Conservation (phyloP, 1,284 basidiomycete species). For the Neolentinus lepideus region DNA sequence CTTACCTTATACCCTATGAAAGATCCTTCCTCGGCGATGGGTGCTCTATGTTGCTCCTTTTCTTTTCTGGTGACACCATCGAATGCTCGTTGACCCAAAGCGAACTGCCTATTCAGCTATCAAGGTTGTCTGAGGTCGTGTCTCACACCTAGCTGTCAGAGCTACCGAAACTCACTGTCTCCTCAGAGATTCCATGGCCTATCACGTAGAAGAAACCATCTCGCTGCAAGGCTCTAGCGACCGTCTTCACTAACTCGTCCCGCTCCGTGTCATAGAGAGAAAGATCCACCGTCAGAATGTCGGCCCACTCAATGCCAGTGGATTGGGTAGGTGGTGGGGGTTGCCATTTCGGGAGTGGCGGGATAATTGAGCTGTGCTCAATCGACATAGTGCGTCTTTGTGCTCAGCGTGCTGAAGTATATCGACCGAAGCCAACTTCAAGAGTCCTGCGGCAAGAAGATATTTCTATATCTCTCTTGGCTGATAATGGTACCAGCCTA, state of each 20-base stretch:
- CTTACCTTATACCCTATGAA: conserved; percentile 31
- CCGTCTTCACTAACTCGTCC: conserved; percentile 21
- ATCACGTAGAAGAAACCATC: conserved; percentile 33
- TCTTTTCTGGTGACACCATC: conserved; percentile 26
- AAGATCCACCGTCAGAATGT: conserved; percentile 29
- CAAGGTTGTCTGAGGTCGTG: not conserved
- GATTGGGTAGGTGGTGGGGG: conserved; percentile 16
- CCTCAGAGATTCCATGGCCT: conserved; percentile 23
- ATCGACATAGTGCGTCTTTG: too few species aligned
- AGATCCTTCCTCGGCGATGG: conserved; percentile 27
- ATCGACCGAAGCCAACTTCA: too few species aligned
- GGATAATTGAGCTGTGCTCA: too few species aligned
- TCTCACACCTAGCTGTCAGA: too few species aligned
- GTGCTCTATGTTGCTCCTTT: conserved; percentile 24
- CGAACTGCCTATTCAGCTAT: conserved; percentile 24
- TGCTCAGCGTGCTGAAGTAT: too few species aligned
- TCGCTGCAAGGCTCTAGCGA: conserved; percentile 23
- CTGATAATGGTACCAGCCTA: too few species aligned
- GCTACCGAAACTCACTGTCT: conserved; percentile 16
- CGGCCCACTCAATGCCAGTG: conserved; percentile 26
- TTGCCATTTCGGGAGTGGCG: conserved; percentile 14
- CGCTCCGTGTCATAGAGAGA: conserved; percentile 22
- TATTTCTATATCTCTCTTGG: too few species aligned
- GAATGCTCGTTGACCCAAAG: conserved; percentile 27
- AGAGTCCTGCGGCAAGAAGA: too few species aligned